Evolutionary conservation across 352 stramenopile species (phyloP).

Genomic region (Phytophthora capsici): DNA sequence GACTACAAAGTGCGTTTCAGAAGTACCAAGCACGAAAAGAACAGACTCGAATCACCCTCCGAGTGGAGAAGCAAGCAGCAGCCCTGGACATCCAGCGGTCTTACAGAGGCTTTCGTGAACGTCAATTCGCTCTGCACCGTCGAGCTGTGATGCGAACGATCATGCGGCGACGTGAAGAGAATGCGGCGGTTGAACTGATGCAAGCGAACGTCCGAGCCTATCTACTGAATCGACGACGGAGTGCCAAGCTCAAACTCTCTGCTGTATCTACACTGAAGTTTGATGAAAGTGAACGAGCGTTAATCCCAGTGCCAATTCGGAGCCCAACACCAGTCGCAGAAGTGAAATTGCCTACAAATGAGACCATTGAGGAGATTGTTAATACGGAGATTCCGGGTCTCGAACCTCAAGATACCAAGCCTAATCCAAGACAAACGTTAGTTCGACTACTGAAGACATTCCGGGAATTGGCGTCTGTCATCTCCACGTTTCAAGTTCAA

Average conservation of each 20-base stretch:
- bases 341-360: neutral
- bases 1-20: conserved; percentile 61
- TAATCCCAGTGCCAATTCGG: conserved; percentile 5
- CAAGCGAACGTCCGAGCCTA: conserved; percentile 73
- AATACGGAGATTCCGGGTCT: neutral
- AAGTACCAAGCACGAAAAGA: conserved; percentile 69
- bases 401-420: conserved; percentile 4
- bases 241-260: conserved; percentile 23
- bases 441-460: conserved; percentile 36
- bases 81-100: conserved; percentile 71
- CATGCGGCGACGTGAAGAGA: conserved; percentile 48
- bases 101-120: conserved; percentile 64
- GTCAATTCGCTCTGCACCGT: conserved; percentile 55
- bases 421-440: conserved; percentile 25
- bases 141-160: conserved; percentile 64
- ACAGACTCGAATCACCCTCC: conserved; percentile 47
- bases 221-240: conserved; percentile 51
- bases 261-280: conserved; percentile 1
- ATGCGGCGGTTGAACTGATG: conserved; percentile 62
- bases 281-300: conserved; percentile 15
- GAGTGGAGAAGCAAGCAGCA: conserved; percentile 59
- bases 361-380: conserved; percentile 1
- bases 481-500: conserved; percentile 19
- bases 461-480: conserved; percentile 36
- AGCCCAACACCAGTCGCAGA: conserved; percentile 5